Percentiles rank a stretch among this genome's conserved stretches.
phyloP scores from a whole-genome alignment of 1,284 basidiomycete species.

The Moesziomyces aphidis region DNA sequence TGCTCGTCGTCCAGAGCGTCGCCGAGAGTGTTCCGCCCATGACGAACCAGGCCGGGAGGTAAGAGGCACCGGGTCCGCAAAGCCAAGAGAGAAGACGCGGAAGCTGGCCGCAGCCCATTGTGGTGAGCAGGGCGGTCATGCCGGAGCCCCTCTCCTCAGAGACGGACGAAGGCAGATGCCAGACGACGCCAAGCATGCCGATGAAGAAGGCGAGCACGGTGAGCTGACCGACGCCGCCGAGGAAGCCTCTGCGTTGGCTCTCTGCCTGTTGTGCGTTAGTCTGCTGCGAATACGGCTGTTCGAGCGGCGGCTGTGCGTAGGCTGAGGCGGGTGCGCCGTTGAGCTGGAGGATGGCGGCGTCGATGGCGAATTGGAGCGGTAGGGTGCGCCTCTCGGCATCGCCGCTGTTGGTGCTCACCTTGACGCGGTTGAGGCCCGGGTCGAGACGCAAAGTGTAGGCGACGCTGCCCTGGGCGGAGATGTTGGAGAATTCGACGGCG shows the following conservation, averaged over 20 bases:
- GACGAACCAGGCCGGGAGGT: conserved; percentile 77
- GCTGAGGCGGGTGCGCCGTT: conserved; percentile 67
- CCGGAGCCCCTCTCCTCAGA: conserved; percentile 55
- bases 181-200: conserved; percentile 78
- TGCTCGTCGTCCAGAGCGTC: conserved; percentile 76
- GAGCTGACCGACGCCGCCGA: conserved; percentile 17
- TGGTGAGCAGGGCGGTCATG: conserved; percentile 42
- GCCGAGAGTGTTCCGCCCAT: conserved; percentile 76
- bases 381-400: conserved; percentile 78
- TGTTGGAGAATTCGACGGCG: conserved; percentile 74
- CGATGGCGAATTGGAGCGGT: conserved; percentile 82
- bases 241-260: conserved; percentile 72
- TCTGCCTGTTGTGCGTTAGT: conserved; percentile 76
- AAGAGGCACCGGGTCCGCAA: conserved; percentile 66
- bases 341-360: conserved; percentile 75
- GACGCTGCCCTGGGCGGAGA: conserved; percentile 62
- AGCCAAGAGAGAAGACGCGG: conserved; percentile 42
- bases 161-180: conserved; percentile 69
- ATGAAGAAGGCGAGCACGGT: conserved; percentile 69
- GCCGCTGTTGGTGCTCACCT: conserved; percentile 76
- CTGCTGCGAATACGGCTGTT: conserved; percentile 79
- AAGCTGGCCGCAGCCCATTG: conserved; percentile 41
- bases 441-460: conserved; percentile 81
- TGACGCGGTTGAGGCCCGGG: conserved; percentile 75
- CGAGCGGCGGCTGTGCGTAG: conserved; percentile 62